phyloP scores from a whole-genome alignment of 345 rosid genomes.

The Lagerstroemia speciosa region DNA sequence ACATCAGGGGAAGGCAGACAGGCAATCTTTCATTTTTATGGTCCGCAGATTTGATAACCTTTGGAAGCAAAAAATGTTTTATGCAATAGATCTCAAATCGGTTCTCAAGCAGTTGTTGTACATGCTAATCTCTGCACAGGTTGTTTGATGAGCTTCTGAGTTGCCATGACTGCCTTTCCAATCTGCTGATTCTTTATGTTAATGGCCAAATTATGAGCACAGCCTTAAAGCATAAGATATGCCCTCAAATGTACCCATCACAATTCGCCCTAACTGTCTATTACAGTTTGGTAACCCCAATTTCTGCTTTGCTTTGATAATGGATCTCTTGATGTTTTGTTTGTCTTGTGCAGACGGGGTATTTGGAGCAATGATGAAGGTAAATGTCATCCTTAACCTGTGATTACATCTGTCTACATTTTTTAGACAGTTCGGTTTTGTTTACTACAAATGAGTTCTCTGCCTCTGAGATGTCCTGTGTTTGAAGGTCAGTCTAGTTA shows the following conservation, averaged over 20 bases:
- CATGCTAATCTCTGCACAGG: background rate
- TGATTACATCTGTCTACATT: background rate
- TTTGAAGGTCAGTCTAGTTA: slow-evolving; percentile 62
- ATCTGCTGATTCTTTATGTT: background rate
- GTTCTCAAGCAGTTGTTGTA: background rate
- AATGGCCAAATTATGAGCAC: background rate
- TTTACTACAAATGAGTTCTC: background rate
- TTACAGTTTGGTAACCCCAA: background rate
- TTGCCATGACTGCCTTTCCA: background rate
- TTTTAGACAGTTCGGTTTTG: background rate
- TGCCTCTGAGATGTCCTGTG: background rate
- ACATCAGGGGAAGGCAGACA: background rate
- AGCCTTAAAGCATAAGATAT: background rate
- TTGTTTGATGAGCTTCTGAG: background rate
- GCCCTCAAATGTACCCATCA: background rate
- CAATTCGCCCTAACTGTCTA: no score
- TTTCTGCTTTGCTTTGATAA: background rate
- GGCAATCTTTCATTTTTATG: background rate
- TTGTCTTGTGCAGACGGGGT: slow-evolving; percentile 43
- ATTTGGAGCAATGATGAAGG: slow-evolving; percentile 92
- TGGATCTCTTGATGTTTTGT: background rate
- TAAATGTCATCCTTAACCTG: slow-evolving; percentile 8
- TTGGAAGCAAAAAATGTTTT: background rate
- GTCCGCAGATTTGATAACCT: background rate
- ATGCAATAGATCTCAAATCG: background rate